Conservation (phyloP, 106 monocot species). For the Apostasia shenzhenica region DNA sequence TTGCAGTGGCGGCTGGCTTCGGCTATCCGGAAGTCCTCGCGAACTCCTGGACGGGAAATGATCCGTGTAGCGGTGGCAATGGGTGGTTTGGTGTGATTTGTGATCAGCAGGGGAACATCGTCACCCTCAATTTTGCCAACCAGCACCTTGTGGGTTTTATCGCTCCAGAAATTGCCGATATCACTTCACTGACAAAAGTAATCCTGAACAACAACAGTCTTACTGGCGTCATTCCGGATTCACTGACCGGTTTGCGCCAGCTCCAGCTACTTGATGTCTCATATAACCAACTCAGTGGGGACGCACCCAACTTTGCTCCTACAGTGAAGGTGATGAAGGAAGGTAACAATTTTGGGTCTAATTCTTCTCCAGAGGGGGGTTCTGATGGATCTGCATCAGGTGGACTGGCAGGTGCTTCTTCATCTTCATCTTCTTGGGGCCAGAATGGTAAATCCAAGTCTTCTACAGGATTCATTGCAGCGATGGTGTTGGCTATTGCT, state of each 20-base stretch:
- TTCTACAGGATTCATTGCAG: constrained; percentile 14
- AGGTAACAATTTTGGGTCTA: constrained; percentile 29
- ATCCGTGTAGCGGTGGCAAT: constrained; percentile 3
- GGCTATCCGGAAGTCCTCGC: constrained; percentile 57
- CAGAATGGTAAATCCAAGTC: constrained; percentile 16
- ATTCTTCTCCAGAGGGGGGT: background rate
- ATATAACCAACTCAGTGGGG: constrained; percentile 6
- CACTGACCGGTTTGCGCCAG: background rate
- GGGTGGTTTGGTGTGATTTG: constrained; percentile 6
- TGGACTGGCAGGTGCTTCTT: constrained; percentile 8
- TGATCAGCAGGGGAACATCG: constrained; percentile 1
- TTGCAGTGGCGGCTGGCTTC: constrained; percentile 60
- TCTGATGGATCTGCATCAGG: background rate
- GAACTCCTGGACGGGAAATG: constrained; percentile 30
- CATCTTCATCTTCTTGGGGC: constrained; percentile 2
- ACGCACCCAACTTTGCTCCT: constrained; percentile 2
- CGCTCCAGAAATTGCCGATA: constrained; percentile 5
- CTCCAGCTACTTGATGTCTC: constrained; percentile 12
- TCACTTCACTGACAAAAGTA: constrained; percentile 7
- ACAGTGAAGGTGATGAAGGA: constrained; percentile 27
- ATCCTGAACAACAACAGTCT: constrained; percentile 12
- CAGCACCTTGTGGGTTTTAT: constrained; percentile 2
- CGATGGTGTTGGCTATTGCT: constrained; percentile 18
- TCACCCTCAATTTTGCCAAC: constrained; percentile 8
- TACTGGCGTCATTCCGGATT: constrained; percentile 4